A percentile compares a stretch with the other conserved stretches of the same genome.
These are phyloP conservation scores for Paulownia fortunei DNA, from an alignment of 257 asterid genomes.

Conservation along the genomic window DNA sequence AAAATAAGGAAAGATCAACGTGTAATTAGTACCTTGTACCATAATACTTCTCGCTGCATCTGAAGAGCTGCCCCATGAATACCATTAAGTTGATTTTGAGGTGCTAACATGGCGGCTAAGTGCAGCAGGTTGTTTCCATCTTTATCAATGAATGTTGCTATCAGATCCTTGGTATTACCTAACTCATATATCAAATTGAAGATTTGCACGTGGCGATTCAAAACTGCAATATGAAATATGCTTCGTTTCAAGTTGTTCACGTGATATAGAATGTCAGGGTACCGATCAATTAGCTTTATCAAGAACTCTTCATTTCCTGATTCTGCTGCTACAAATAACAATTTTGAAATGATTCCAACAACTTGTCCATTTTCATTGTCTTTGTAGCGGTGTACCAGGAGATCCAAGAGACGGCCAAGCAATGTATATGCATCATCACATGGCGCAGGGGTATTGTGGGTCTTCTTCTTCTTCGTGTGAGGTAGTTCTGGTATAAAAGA, in stretches of 20 bases:
- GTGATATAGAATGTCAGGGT: conserved; percentile 41
- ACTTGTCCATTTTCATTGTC: conserved; percentile 20
- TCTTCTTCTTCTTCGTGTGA: conserved; percentile 11
- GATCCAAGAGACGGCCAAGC: conserved; percentile 30
- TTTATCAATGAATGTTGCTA: conserved; percentile 22
- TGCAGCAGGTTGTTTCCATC: conserved; percentile 44
- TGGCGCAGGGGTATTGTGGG: not conserved
- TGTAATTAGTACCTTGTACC: conserved; percentile 37
- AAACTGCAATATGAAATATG: conserved; percentile 47
- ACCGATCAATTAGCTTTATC: conserved; percentile 29
- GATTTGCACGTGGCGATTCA: conserved; percentile 34
- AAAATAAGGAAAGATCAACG: not conserved
- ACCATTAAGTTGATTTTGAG: conserved; percentile 30
- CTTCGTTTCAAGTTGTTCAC: conserved; percentile 26
- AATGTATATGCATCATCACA: conserved; percentile 29
- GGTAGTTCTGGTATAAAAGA: conserved; percentile 1
- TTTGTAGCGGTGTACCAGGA: not conserved
- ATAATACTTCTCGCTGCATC: conserved; percentile 47
- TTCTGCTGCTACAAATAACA: conserved; percentile 34
- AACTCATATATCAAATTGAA: conserved; percentile 43
- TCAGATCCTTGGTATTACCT: conserved; percentile 30
- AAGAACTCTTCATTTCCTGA: conserved; percentile 42
- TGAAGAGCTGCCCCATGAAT: conserved; percentile 49
- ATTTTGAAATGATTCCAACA: not conserved
- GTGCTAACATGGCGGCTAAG: conserved; percentile 39